phyloP scores from a whole-genome alignment of 179 eudicot species.

The Dionaea muscipula region DNA sequence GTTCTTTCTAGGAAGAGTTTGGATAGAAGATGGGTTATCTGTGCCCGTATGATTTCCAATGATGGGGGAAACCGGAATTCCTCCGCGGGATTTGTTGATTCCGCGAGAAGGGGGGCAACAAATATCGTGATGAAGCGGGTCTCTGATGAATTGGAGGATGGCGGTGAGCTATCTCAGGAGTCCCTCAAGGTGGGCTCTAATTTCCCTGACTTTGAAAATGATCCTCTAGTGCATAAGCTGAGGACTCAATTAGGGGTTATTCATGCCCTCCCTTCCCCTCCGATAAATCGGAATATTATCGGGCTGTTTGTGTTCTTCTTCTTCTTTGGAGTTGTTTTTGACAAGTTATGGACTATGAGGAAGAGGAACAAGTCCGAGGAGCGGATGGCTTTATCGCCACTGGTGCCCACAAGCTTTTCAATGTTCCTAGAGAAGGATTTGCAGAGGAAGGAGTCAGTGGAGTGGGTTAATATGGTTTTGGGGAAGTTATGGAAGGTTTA shows the following conservation, averaged over 20 bases:
- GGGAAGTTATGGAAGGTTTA: conserved; percentile 96
- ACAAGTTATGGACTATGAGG: conserved; percentile 66
- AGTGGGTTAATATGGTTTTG: conserved; percentile 97
- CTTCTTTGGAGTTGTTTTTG: conserved; percentile 80
- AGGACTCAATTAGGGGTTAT: conserved; percentile 81
- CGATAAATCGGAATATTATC: conserved; percentile 41
- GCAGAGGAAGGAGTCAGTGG: conserved; percentile 95
- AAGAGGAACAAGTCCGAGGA: conserved; percentile 35
- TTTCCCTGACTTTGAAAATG: conserved; percentile 48
- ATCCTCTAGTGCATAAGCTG: conserved; percentile 84
- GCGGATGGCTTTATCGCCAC: conserved; percentile 41
- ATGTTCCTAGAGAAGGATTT: conserved; percentile 74
- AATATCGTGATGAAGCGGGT: conserved; percentile 22
- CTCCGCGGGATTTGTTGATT: conserved; percentile 25
- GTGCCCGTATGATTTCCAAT: conserved; percentile 26
- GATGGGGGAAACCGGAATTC: conserved; percentile 27
- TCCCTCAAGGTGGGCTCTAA: conserved; percentile 33
- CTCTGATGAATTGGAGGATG: conserved; percentile 27
- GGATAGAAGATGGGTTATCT: conserved; percentile 12
- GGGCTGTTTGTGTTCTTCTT: conserved; percentile 76
- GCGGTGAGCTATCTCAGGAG: conserved; percentile 23
- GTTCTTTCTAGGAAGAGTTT: conserved; percentile 8
- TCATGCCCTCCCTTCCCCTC: conserved; percentile 81
- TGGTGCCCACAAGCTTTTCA: conserved; percentile 58
- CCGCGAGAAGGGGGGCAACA: conserved; percentile 32